Conservation (phyloP, 2,329 filamentous ascomycete species). For the Tothia fuscella region DNA sequence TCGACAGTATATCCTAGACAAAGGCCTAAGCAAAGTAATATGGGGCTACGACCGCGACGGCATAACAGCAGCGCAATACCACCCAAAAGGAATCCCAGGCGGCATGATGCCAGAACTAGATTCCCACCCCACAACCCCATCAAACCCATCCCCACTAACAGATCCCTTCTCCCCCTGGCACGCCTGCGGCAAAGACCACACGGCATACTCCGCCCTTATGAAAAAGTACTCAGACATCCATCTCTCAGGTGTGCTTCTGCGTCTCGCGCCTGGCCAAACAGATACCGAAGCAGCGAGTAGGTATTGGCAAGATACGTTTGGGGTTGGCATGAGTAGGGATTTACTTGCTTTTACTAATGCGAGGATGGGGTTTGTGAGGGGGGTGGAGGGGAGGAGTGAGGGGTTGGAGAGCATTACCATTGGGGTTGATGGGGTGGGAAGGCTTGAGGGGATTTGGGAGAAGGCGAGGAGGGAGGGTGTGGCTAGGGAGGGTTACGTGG, state of each 20-base stretch:
- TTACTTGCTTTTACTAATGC: conserved; percentile 23
- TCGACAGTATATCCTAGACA: conserved; percentile 26
- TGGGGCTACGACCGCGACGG: conserved; percentile 19
- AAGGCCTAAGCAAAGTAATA: conserved; percentile 26
- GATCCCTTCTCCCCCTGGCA: conserved; percentile 34
- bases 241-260: conserved; percentile 24
- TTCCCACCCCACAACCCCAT: conserved; percentile 22
- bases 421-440: conserved; percentile 24
- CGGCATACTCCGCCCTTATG: conserved; percentile 8
- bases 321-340: conserved; percentile 15
- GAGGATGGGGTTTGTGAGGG: conserved; percentile 24
- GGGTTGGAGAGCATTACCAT: conserved; percentile 29
- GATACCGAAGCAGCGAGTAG: conserved; percentile 25
- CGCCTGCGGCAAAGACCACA: conserved; percentile 27
- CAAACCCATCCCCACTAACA: conserved; percentile 27
- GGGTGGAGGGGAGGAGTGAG: conserved; percentile 22
- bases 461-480: conserved; percentile 20
- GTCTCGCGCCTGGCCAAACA: conserved; percentile 26
- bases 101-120: conserved; percentile 34
- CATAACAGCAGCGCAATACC: conserved; percentile 29
- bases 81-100: conserved; percentile 32
- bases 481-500: conserved; percentile 21
- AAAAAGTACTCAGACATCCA: conserved; percentile 15
- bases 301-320: conserved; percentile 32
- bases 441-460: conserved; percentile 22